These are phyloP conservation scores for Asterella californica DNA, from an alignment of 225 moss, liverwort and hornwort species.

Conservation along the genomic window DNA sequence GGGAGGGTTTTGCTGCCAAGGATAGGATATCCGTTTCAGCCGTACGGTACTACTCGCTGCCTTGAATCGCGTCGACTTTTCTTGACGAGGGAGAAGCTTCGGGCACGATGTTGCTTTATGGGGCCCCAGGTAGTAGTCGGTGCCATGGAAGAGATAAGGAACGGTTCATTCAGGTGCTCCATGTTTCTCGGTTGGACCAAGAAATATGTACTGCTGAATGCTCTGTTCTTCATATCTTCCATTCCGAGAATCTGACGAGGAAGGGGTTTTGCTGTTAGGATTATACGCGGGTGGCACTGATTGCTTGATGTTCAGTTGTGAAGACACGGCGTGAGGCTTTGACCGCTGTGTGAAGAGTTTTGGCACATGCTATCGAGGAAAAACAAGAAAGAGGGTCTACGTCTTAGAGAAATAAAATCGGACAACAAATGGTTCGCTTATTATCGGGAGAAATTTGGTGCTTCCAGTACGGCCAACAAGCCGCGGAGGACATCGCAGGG, in stretches of 20 bases:
- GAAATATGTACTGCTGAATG: slow-evolving; percentile 24
- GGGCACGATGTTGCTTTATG: neutral
- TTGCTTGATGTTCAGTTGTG: neutral
- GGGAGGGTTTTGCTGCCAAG: neutral
- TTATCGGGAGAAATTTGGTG: slow-evolving; percentile 37
- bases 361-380: slow-evolving; percentile 47
- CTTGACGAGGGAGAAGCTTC: neutral
- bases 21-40: neutral
- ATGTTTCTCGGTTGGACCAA: slow-evolving; percentile 13
- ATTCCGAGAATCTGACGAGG: neutral
- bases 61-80: neutral
- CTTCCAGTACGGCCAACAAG: slow-evolving; percentile 8
- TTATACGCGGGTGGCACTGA: too few species aligned
- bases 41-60: too few species aligned
- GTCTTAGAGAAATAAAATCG: slow-evolving; percentile 22
- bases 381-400: slow-evolving; percentile 32
- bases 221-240: slow-evolving; percentile 12
- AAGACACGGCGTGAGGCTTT: neutral
- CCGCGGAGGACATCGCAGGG: neutral
- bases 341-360: slow-evolving; percentile 7
- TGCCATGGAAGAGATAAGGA: slow-evolving; percentile 14
- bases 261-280: neutral
- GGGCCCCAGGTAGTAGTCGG: neutral
- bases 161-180: slow-evolving; percentile 17
- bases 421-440: slow-evolving; percentile 41